Evolutionary conservation across 345 rosid genomes (phyloP).

Genomic region (Mallotus nudiflorus): DNA sequence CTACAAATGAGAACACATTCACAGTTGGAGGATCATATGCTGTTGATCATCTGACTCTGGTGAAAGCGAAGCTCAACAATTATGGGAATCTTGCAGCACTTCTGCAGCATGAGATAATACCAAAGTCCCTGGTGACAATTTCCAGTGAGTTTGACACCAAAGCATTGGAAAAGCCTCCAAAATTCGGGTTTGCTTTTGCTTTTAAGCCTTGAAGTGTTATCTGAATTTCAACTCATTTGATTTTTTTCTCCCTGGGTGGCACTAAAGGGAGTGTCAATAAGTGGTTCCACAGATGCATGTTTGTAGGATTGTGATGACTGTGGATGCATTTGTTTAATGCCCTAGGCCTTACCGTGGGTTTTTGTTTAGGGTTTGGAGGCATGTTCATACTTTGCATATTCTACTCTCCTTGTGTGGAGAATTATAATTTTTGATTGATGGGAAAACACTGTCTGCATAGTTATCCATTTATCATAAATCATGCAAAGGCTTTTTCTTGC

Average conservation of each 20-base stretch:
- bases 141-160: conserved; percentile 88
- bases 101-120: conserved; percentile 83
- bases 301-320: conserved; percentile 17
- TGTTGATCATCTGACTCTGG: conserved; percentile 63
- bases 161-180: conserved; percentile 74
- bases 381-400: conserved; percentile 13
- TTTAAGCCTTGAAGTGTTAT: conserved; percentile 59
- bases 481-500: not conserved
- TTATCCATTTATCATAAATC: not conserved
- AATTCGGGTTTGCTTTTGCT: conserved; percentile 77
- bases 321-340: conserved; percentile 28
- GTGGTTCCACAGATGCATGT: conserved; percentile 30
- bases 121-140: conserved; percentile 68
- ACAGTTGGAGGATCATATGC: conserved; percentile 81
- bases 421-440: conserved; percentile 21
- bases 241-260: conserved; percentile 19
- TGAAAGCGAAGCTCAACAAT: conserved; percentile 87
- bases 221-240: conserved; percentile 15
- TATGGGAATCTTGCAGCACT: conserved; percentile 78
- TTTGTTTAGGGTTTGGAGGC: conserved; percentile 12
- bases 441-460: not conserved
- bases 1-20: conserved; percentile 82
- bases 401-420: conserved; percentile 1
- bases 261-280: conserved; percentile 45
- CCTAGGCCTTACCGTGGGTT: conserved; percentile 16